Percentiles rank a stretch among this genome's conserved stretches.
Conservation (phyloP, 495 filamentous ascomycete species). For the Annulohypoxylon maeteangense region DNA sequence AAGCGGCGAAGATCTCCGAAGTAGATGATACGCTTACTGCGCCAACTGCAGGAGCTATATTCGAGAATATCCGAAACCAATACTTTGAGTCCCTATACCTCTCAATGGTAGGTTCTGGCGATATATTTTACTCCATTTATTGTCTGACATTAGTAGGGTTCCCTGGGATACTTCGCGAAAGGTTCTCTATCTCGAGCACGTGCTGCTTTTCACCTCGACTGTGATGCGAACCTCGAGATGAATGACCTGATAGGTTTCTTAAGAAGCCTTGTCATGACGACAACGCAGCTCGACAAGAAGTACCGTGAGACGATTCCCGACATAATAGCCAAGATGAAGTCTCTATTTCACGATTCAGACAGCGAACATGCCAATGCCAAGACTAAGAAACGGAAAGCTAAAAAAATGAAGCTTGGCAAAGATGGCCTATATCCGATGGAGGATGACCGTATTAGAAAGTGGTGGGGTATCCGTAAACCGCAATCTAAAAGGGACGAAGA, state of each 20-base stretch:
- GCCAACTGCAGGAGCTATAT: constrained; percentile 70
- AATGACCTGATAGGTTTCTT: constrained; percentile 74
- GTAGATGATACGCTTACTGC: constrained; percentile 33
- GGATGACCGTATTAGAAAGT: constrained; percentile 75
- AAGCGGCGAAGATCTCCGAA: neutral
- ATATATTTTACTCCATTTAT: neutral
- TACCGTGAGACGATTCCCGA: constrained; percentile 80
- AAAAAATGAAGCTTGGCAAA: constrained; percentile 78
- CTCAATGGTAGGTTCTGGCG: constrained; percentile 71
- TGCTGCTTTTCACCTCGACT: constrained; percentile 73
- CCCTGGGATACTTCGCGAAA: constrained; percentile 96
- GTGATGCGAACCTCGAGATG: constrained; percentile 62
- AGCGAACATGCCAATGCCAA: constrained; percentile 53
- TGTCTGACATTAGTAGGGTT: constrained; percentile 64
- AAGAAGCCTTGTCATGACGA: constrained; percentile 74
- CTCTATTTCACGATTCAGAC: constrained; percentile 67
- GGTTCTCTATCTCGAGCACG: constrained; percentile 90
- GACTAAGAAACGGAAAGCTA: constrained; percentile 69
- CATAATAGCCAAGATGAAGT: constrained; percentile 71
- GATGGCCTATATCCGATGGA: constrained; percentile 82
- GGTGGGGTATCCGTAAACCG: constrained; percentile 74
- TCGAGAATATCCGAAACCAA: constrained; percentile 75
- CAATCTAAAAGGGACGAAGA: constrained; percentile 47
- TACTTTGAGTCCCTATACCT: constrained; percentile 92
- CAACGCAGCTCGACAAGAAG: constrained; percentile 85